Base-by-base conservation (phyloP, 306 rosid genomes). In the Castanospermum australe region DNA sequence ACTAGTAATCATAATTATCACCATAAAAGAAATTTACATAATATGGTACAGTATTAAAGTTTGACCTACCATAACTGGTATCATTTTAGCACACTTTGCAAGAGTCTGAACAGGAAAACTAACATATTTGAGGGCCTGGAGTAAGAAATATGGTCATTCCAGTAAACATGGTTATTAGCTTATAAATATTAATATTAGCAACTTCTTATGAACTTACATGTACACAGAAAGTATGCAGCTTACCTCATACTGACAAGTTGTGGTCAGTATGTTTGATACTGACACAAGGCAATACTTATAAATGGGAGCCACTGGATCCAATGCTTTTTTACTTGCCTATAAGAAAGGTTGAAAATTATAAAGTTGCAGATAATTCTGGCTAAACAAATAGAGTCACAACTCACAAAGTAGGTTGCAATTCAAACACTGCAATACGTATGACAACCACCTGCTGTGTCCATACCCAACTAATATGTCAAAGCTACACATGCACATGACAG, bases 111-210 rank as follows among this genome's bases (percentile, higher is more conserved):
- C 93, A 41, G 99, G 99, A 87, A 95, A 95, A 65, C 98, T 92
- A 67, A 95, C 99, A 76, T 95, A 95, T 86, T 95, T 95, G 80
- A 95, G 98, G 68, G 99, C 99, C 99, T 95, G 89, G n/a, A 84
- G 61, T 36, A 84, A 74, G 51, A 63, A 18, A 65, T 21, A 41
- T 13, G 22, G 51, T 57, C 51, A 64, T 24, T 24, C 48, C 77
- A 76, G 69, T 18, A 35, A 51, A 41, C 35, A 73, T 8, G 55
- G 28, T 21, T 39, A 48, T 42, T 54, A 79, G 38, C 66, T 18
- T 64, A 52, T 38, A 63, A 59, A 44, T 77, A 41, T 74, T 18
- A 63, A 74, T 36, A 17, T 33, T 41, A 20, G 42, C 73, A 59
- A 22, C 51, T 50, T 39, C 38, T 65, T 17, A 44, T 38, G 36